These are phyloP conservation scores for Phytopythium boreale DNA, from an alignment of 352 stramenopile species.

Conservation along the genomic window DNA sequence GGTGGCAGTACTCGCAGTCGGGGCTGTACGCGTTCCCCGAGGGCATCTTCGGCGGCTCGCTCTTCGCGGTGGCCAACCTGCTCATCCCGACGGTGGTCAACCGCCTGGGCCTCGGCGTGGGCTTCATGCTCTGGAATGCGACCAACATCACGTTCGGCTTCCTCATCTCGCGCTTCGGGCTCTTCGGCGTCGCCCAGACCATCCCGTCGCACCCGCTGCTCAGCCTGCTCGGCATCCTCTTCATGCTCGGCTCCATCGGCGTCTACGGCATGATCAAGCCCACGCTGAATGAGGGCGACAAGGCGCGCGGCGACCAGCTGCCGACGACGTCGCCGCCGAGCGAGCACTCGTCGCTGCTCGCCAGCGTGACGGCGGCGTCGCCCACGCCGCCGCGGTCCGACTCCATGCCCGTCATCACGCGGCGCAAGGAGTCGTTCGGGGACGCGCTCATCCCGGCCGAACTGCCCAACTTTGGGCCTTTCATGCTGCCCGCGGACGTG, in stretches of 20 bases:
- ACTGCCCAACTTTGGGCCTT: slow-evolving; percentile 80
- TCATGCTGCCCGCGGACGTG: slow-evolving; percentile 65
- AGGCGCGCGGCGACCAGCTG: slow-evolving; percentile 17
- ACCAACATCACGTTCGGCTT: slow-evolving; percentile 84
- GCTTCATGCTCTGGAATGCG: slow-evolving; percentile 88
- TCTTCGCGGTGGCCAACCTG: slow-evolving; percentile 80
- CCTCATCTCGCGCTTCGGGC: slow-evolving; percentile 66
- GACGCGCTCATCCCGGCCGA: slow-evolving; percentile 66
- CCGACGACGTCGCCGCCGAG: slow-evolving; percentile 7
- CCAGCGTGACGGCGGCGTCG: not conserved
- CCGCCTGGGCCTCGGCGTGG: slow-evolving; percentile 67
- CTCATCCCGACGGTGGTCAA: slow-evolving; percentile 87
- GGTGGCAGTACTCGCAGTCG: slow-evolving; percentile 63
- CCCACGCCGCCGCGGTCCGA: slow-evolving; percentile 11
- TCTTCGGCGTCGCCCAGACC: slow-evolving; percentile 65
- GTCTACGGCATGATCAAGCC: slow-evolving; percentile 81
- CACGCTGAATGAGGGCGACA: slow-evolving; percentile 32
- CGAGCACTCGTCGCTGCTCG: slow-evolving; percentile 41
- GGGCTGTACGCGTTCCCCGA: slow-evolving; percentile 80
- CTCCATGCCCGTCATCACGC: slow-evolving; percentile 1
- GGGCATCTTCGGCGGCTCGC: slow-evolving; percentile 66
- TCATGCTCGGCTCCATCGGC: slow-evolving; percentile 77
- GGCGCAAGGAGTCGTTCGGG: slow-evolving; percentile 39
- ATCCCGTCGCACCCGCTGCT: slow-evolving; percentile 51
- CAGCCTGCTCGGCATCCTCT: slow-evolving; percentile 64